These are phyloP conservation scores for Tolypocladium guangdongense DNA, from an alignment of 2,329 filamentous ascomycete species.

Conservation along the genomic window DNA sequence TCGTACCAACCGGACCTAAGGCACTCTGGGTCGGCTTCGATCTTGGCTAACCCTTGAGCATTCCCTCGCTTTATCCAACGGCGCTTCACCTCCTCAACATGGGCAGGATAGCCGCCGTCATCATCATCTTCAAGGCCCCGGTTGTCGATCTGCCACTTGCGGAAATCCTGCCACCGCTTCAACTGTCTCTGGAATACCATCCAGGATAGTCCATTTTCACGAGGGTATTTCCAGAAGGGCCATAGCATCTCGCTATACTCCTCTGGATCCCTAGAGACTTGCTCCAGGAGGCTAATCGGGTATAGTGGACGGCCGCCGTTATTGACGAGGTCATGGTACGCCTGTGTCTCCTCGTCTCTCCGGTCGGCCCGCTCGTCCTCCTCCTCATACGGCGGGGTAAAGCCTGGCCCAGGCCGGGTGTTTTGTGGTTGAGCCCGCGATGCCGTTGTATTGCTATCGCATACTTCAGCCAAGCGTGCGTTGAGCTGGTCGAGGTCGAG, in stretches of 20 bases:
- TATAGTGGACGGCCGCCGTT: conserved; percentile 20
- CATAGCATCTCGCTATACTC: conserved; percentile 14
- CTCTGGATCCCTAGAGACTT: conserved; percentile 11
- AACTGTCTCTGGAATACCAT: conserved; percentile 15
- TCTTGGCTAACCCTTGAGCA: not conserved
- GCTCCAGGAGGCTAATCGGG: conserved; percentile 13
- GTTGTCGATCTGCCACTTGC: conserved; percentile 18
- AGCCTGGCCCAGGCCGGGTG: not conserved
- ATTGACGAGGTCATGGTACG: conserved; percentile 17
- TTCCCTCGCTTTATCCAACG: not conserved
- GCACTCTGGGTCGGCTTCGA: conserved; percentile 5
- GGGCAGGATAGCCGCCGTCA: conserved; percentile 7
- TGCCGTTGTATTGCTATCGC: not conserved
- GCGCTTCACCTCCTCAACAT: conserved; percentile 4
- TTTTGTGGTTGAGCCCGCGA: not conserved
- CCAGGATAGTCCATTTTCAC: not conserved
- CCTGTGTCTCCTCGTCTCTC: conserved; percentile 8
- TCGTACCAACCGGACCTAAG: conserved; percentile 6
- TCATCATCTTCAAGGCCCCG: conserved; percentile 10
- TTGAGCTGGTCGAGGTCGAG: conserved; percentile 11
- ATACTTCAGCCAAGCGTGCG: conserved; percentile 7
- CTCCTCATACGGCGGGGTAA: not conserved
- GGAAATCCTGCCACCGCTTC: conserved; percentile 17
- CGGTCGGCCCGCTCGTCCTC: not conserved
- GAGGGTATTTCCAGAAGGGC: conserved; percentile 8